Percentiles rank a stretch among this genome's conserved stretches.
Evolutionary conservation across 1,284 basidiomycete species (phyloP).

Genomic region (Leccinum insolens): DNA sequence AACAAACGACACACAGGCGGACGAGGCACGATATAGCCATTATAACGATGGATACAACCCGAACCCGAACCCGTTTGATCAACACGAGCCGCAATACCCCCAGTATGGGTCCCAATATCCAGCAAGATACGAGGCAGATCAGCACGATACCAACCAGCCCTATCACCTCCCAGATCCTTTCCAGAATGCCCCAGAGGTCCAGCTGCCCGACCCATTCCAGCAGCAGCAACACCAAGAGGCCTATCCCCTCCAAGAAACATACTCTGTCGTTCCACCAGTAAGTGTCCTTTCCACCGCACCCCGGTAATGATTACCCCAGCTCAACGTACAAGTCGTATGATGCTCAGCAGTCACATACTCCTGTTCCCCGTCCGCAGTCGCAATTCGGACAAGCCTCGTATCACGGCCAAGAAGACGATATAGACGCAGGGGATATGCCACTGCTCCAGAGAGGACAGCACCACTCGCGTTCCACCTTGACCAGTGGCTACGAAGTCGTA

Average conservation of each 20-base stretch:
- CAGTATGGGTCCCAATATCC: constrained; percentile 22
- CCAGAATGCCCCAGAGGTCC: constrained; percentile 17
- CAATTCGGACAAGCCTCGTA: constrained; percentile 39
- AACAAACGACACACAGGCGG: constrained; percentile 40
- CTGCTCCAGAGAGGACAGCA: constrained; percentile 52
- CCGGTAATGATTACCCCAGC: constrained; percentile 32
- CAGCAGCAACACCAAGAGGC: constrained; percentile 34
- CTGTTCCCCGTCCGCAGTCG: constrained; percentile 26
- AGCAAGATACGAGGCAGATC: constrained; percentile 24
- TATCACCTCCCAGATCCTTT: constrained; percentile 29
- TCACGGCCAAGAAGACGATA: constrained; percentile 41
- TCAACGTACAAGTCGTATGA: constrained; percentile 28
- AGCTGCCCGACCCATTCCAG: constrained; percentile 32
- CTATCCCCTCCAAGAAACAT: constrained; percentile 25
- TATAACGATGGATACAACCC: constrained; percentile 61
- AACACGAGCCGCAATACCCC: constrained; percentile 21
- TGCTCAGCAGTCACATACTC: constrained; percentile 19
- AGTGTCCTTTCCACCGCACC: constrained; percentile 21
- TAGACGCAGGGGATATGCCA: constrained; percentile 62
- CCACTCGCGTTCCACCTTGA: constrained; percentile 35
- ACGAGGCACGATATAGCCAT: constrained; percentile 55
- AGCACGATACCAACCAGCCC: constrained; percentile 32
- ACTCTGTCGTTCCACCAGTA: constrained; percentile 10
- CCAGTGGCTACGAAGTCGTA: constrained; percentile 48
- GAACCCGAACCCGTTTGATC: constrained; percentile 28